phyloP scores from a whole-genome alignment of 352 stramenopile genomes.

The Thalassiosira livingstoniorum region DNA sequence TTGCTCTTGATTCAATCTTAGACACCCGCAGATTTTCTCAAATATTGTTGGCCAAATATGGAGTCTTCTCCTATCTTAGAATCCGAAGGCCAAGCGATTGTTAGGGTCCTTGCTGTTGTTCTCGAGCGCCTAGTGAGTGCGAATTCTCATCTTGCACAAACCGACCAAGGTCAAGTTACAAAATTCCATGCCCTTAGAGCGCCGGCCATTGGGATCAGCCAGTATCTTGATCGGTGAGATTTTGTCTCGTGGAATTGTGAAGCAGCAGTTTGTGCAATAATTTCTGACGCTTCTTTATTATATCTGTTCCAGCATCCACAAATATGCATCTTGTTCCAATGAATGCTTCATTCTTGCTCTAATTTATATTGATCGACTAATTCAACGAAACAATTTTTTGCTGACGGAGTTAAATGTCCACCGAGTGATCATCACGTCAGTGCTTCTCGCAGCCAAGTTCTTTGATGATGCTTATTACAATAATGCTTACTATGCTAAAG shows the following conservation, averaged over 20 bases:
- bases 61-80: conserved; percentile 72
- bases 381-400: conserved; percentile 95
- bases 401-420: conserved; percentile 98
- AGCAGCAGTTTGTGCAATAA: not conserved
- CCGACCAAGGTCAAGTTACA: conserved; percentile 73
- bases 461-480: conserved; percentile 99
- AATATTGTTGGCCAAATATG: too few relatives aligned
- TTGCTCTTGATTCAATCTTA: too few relatives aligned
- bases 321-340: conserved; percentile 97
- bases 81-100: conserved; percentile 74
- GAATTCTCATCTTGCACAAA: conserved; percentile 63
- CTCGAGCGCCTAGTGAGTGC: conserved; percentile 78
- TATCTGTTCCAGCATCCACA: conserved; percentile 89
- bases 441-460: conserved; percentile 98
- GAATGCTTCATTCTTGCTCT: conserved; percentile 99
- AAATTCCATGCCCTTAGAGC: conserved; percentile 83
- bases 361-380: conserved; percentile 99
- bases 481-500: conserved; percentile 99
- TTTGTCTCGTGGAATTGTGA: conserved; percentile 12
- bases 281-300: conserved; percentile 10
- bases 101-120: conserved; percentile 79
- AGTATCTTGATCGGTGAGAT: conserved; percentile 83
- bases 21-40: too few relatives aligned
- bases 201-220: conserved; percentile 77
- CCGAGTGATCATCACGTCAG: conserved; percentile 96